Percentiles rank a stretch among this genome's conserved stretches.
Conservation (phyloP, 192 early-diverging fungal species). For the Dissophora ornata region DNA sequence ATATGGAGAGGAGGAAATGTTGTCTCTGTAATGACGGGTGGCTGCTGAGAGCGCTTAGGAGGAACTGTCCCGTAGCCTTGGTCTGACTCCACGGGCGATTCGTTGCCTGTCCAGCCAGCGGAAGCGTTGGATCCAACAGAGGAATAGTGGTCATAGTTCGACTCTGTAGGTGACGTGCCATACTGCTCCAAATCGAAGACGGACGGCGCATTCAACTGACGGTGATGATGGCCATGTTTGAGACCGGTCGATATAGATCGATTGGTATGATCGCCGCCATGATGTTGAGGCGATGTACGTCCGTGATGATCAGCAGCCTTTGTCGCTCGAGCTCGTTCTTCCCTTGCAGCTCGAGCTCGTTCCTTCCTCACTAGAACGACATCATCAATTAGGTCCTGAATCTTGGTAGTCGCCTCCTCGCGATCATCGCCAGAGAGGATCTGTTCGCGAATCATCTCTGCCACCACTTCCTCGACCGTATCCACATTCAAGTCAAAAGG, state of each 20-base stretch:
- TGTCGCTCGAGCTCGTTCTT: background rate
- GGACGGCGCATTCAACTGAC: slow-evolving; percentile 35
- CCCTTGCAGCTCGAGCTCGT: slow-evolving; percentile 13
- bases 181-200: slow-evolving; percentile 41
- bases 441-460: slow-evolving; percentile 67
- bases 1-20: slow-evolving; percentile 48
- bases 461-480: slow-evolving; percentile 79
- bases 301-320: background rate
- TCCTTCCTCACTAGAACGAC: slow-evolving; percentile 21
- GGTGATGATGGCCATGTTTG: slow-evolving; percentile 30
- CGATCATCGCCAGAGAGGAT: slow-evolving; percentile 49
- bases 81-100: slow-evolving; percentile 41
- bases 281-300: background rate
- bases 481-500: slow-evolving; percentile 73
- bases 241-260: background rate
- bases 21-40: slow-evolving; percentile 35
- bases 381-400: slow-evolving; percentile 48
- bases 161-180: slow-evolving; percentile 40
- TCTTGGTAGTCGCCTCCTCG: slow-evolving; percentile 38
- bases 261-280: slow-evolving; percentile 18
- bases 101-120: slow-evolving; percentile 14
- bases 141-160: slow-evolving; percentile 41
- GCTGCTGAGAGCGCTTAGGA: slow-evolving; percentile 27
- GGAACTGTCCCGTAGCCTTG: slow-evolving; percentile 50
- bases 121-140: slow-evolving; percentile 41